Percentiles rank a stretch among this genome's conserved stretches.
These are phyloP conservation scores for Emericellopsis atlantica DNA, from an alignment of 2,329 filamentous ascomycete species.

Conservation along the genomic window DNA sequence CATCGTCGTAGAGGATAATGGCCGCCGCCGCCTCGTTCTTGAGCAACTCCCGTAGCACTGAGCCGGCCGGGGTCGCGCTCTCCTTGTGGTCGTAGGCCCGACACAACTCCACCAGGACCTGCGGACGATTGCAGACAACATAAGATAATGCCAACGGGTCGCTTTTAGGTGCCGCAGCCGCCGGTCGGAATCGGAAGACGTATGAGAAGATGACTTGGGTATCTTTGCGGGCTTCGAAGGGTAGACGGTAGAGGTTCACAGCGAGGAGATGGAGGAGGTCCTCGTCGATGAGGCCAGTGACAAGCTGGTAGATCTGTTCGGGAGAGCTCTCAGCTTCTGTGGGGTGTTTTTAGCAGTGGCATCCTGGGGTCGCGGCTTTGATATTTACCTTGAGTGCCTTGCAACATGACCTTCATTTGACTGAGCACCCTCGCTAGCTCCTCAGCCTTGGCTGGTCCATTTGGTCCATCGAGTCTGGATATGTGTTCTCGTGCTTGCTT, in stretches of 20 bases:
- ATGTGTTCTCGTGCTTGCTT: conserved; percentile 44
- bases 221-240: conserved; percentile 94
- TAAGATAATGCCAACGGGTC: conserved; percentile 82
- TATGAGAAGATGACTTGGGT: conserved; percentile 93
- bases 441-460: conserved; percentile 51
- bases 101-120: conserved; percentile 79
- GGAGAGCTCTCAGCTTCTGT: conserved; percentile 75
- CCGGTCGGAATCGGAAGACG: conserved; percentile 78
- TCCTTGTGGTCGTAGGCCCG: conserved; percentile 82
- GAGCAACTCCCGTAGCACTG: conserved; percentile 73
- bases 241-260: conserved; percentile 68
- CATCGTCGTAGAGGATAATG: conserved; percentile 87
- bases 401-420: conserved; percentile 86
- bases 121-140: conserved; percentile 73
- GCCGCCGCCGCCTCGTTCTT: conserved; percentile 88
- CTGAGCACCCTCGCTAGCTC: conserved; percentile 75
- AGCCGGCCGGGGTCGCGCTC: conserved; percentile 82
- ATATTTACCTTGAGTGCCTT: conserved; percentile 74
- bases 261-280: conserved; percentile 80
- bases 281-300: conserved; percentile 76
- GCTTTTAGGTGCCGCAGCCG: conserved; percentile 49
- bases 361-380: neutral
- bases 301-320: conserved; percentile 77
- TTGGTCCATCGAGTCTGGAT: conserved; percentile 35
- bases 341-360: neutral